Percentiles rank a stretch among this genome's conserved stretches.
Conservation (phyloP, 2,329 filamentous ascomycete genomes). For the Microdochium bolleyi region DNA sequence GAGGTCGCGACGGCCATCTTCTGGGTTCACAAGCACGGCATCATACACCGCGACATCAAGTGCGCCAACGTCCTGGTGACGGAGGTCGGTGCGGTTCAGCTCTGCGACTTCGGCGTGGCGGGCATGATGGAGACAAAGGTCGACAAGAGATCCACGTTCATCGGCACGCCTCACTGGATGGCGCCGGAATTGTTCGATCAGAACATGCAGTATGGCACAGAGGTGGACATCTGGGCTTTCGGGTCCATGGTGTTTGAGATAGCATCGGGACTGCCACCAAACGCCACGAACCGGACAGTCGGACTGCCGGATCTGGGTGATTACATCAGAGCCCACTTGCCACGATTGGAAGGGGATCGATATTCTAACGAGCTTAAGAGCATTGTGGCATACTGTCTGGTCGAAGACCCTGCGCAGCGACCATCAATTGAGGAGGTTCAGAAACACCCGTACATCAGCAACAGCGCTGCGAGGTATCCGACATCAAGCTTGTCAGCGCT, state of each 20-base stretch:
- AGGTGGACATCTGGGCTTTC: slow-evolving; percentile 80
- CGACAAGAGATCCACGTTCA: slow-evolving; percentile 72
- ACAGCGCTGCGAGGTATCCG: slow-evolving; percentile 56
- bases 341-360: slow-evolving; percentile 61
- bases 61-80: slow-evolving; percentile 75
- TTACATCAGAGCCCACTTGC: slow-evolving; percentile 52
- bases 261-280: slow-evolving; percentile 69
- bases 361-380: slow-evolving; percentile 63
- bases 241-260: slow-evolving; percentile 77
- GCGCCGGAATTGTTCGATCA: slow-evolving; percentile 68
- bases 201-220: slow-evolving; percentile 57
- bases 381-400: slow-evolving; percentile 66
- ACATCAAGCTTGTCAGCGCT: slow-evolving; percentile 55
- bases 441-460: slow-evolving; percentile 59
- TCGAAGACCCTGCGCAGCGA: slow-evolving; percentile 58
- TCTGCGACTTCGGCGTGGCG: slow-evolving; percentile 80
- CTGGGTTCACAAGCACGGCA: slow-evolving; percentile 61
- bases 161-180: slow-evolving; percentile 84
- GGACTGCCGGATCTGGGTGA: slow-evolving; percentile 44
- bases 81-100: slow-evolving; percentile 67
- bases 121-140: slow-evolving; percentile 68
- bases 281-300: slow-evolving; percentile 44
- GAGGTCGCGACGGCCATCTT: slow-evolving; percentile 59
- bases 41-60: slow-evolving; percentile 66
- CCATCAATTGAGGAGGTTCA: slow-evolving; percentile 64